A percentile compares a stretch with the other conserved stretches of the same genome.
These are phyloP conservation scores for Monascus purpureus DNA, from an alignment of 495 filamentous ascomycete species.

Conservation along the genomic window DNA sequence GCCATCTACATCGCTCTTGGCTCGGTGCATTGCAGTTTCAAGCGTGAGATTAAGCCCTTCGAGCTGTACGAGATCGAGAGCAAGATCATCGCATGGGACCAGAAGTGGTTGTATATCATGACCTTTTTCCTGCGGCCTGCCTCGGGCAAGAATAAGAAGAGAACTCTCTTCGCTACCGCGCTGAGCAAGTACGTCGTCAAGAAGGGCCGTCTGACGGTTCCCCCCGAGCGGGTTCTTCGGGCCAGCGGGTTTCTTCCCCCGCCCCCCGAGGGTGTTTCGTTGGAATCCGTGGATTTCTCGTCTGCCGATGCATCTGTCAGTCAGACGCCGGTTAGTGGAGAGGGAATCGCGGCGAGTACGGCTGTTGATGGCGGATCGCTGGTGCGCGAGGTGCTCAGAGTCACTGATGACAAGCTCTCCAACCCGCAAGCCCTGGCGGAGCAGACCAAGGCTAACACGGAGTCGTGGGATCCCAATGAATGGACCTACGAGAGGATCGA, in stretches of 20 bases:
- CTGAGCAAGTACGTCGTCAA: slow-evolving; percentile 86
- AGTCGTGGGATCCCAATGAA: slow-evolving; percentile 23
- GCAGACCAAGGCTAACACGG: slow-evolving; percentile 20
- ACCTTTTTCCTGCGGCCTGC: slow-evolving; percentile 52
- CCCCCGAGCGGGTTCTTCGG: slow-evolving; percentile 62
- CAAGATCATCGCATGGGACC: slow-evolving; percentile 56
- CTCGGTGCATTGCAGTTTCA: slow-evolving; percentile 50
- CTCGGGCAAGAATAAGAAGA: slow-evolving; percentile 24
- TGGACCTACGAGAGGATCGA: slow-evolving; percentile 46
- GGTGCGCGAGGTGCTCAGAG: slow-evolving; percentile 24
- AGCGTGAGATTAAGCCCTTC: slow-evolving; percentile 53
- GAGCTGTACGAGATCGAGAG: slow-evolving; percentile 55
- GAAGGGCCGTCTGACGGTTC: slow-evolving; percentile 69
- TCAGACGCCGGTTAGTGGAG: slow-evolving; percentile 20
- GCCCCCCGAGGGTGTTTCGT: slow-evolving; percentile 8
- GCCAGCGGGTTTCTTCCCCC: slow-evolving; percentile 48
- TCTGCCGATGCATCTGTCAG: slow-evolving; percentile 20
- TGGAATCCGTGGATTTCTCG: slow-evolving; percentile 5
- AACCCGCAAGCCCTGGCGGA: slow-evolving; percentile 12
- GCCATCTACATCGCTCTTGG: slow-evolving; percentile 48
- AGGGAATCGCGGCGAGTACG: slow-evolving; percentile 19
- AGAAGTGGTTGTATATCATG: slow-evolving; percentile 72
- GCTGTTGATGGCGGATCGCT: slow-evolving; percentile 20
- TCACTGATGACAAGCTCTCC: slow-evolving; percentile 17
- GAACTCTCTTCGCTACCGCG: slow-evolving; percentile 56